Evolutionary conservation across 148 eudicot genomes (phyloP).

Genomic region (Chenopodium formosanum): DNA sequence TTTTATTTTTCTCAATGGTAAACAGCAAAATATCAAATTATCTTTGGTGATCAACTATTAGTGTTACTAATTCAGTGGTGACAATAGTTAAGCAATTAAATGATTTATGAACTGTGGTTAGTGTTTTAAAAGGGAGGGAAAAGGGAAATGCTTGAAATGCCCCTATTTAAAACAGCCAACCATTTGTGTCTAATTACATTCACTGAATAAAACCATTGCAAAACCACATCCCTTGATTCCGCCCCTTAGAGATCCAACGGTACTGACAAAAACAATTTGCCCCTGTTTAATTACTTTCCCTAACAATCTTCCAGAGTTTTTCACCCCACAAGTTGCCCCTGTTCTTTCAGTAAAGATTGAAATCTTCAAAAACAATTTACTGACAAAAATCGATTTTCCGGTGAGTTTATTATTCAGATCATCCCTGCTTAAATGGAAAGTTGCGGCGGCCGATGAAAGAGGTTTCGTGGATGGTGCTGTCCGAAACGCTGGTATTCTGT

Average conservation of each 20-base stretch:
- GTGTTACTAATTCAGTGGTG: too few species aligned
- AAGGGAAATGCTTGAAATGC: too few species aligned
- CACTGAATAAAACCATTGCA: slow-evolving; percentile 12
- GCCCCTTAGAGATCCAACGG: slow-evolving; percentile 45
- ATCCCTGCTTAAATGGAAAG: slow-evolving; percentile 46
- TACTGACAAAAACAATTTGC: slow-evolving; percentile 13
- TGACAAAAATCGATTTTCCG: slow-evolving; percentile 37
- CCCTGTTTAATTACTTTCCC: slow-evolving; percentile 38
- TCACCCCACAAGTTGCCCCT: slow-evolving; percentile 58
- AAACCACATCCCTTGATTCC: slow-evolving; percentile 42
- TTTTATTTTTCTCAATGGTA: too few species aligned
- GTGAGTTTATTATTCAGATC: slow-evolving; percentile 38
- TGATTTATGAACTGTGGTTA: too few species aligned
- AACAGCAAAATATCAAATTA: too few species aligned
- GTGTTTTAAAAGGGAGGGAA: too few species aligned
- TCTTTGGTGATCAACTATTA: too few species aligned
- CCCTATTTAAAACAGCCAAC: too few species aligned
- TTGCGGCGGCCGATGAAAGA: slow-evolving; percentile 25
- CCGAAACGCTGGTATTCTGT: slow-evolving; percentile 25
- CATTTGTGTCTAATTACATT: too few species aligned
- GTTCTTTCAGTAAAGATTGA: slow-evolving; percentile 48
- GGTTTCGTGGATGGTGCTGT: slow-evolving; percentile 20
- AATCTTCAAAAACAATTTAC: slow-evolving; percentile 32
- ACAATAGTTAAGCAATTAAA: too few species aligned
- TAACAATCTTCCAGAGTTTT: slow-evolving; percentile 41